Evolutionary conservation across 441 rosid genomes (phyloP), one percentile per base, ranked within the genome.

Genomic region (Mallotus japonicus): DNA sequence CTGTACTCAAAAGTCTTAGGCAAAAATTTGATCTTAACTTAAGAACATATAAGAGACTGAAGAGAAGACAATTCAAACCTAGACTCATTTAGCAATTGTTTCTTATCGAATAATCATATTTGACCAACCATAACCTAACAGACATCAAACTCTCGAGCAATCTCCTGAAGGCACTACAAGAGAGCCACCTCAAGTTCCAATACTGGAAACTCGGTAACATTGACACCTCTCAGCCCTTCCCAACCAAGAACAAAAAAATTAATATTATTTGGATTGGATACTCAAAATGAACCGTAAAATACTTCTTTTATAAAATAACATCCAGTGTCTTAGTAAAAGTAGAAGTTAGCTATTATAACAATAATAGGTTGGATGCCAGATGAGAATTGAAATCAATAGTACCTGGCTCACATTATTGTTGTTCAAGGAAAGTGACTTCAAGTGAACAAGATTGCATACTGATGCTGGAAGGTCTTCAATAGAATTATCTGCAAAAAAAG

Each of bases 381-480:
- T 12, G 55, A 5, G 57, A 69, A 16, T 63, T 70, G 64, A 80
- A 40, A 40, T 28, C 24, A 40, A 46, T 24, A 64, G 8, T 85
- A 92, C 97, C 99, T 90, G 87, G 75, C 81, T 86, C 75, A 94
- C 79, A 62, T 82, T 83, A 74, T 94, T 94, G 77, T 88, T 85
- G 85, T 92, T 81, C 51, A 92, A 81, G 84, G 85, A 80, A 62
- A 94, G 89, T 5, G 90, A 92, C 83, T 92, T 94, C 76, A 94
- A 77, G 69, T 92, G 97, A 78, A 80, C 56, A 62, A 94, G 92
- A 85, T 84, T 90, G 83, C 97, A 87, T 67, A 92, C 79, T 51
- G 99, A 89, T 63, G 85, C 80, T 19, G 99, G 97, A 64, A 94
- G 88, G 71, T 84, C 94, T 76, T 92, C 89, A 28, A 94, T 78